phyloP scores from a whole-genome alignment of 805 yeast species.

The Teunomyces kruisii region DNA sequence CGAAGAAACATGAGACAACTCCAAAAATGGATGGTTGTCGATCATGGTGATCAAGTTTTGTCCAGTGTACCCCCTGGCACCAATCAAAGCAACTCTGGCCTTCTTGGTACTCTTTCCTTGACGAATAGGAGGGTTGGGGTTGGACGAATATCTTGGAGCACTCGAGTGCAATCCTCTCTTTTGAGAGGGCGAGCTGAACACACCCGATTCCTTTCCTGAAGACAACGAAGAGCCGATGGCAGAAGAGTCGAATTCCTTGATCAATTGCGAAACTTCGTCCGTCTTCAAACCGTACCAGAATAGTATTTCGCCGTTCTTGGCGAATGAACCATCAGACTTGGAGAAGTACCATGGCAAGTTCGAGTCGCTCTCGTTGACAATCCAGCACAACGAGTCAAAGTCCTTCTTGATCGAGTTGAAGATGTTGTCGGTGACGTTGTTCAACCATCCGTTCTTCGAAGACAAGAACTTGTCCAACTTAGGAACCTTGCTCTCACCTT shows the following conservation, averaged over 20 bases:
- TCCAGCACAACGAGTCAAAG: slow-evolving; percentile 77
- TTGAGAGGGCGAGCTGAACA: slow-evolving; percentile 47
- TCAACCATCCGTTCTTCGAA: slow-evolving; percentile 92
- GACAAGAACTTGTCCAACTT: slow-evolving; percentile 83
- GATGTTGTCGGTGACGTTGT: slow-evolving; percentile 93
- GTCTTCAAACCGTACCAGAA: slow-evolving; percentile 94
- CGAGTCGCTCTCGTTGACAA: slow-evolving; percentile 84
- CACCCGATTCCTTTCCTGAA: slow-evolving; percentile 44
- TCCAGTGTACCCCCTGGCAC: slow-evolving; percentile 98
- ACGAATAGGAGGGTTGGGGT: slow-evolving; percentile 70
- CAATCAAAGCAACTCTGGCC: slow-evolving; percentile 87
- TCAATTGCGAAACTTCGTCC: slow-evolving; percentile 59
- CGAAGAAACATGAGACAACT: slow-evolving; percentile 90
- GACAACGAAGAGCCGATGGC: slow-evolving; percentile 36
- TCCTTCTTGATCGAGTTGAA: slow-evolving; percentile 81
- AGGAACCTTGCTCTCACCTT: slow-evolving; percentile 54
- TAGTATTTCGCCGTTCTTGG: slow-evolving; percentile 82
- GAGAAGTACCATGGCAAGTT: slow-evolving; percentile 90
- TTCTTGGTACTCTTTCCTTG: slow-evolving; percentile 60
- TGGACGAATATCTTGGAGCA: slow-evolving; percentile 20
- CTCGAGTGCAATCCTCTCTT: slow-evolving; percentile 53
- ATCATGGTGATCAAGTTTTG: slow-evolving; percentile 87
- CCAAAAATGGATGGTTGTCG: slow-evolving; percentile 83
- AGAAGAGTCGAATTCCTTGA: slow-evolving; percentile 48
- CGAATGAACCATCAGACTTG: slow-evolving; percentile 91